phyloP scores from a whole-genome alignment of 78 protist genomes.

The Thecamonas trahens region DNA sequence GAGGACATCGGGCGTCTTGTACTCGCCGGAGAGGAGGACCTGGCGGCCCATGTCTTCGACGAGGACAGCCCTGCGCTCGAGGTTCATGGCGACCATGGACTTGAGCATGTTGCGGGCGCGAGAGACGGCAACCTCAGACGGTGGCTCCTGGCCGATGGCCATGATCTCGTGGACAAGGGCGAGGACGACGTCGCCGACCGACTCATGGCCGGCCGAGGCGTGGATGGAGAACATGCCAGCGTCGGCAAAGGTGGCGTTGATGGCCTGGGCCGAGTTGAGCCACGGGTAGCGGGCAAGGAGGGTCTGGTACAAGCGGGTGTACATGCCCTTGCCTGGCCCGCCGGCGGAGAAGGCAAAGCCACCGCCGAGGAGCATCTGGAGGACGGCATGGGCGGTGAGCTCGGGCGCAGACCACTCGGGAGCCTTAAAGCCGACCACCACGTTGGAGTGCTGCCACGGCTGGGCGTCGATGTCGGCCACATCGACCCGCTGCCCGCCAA shows the following conservation, averaged over 20 bases:
- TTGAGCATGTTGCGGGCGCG: slow-evolving; percentile 38
- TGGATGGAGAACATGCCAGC: slow-evolving; percentile 17
- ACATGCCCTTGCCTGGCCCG: slow-evolving; percentile 59
- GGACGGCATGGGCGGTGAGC: slow-evolving; percentile 10
- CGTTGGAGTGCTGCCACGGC: slow-evolving; percentile 5
- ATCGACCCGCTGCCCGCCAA: background rate
- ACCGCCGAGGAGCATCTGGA: slow-evolving; percentile 38
- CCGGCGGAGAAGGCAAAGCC: slow-evolving; percentile 40
- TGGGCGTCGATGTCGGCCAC: background rate
- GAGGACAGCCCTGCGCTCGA: slow-evolving; percentile 30
- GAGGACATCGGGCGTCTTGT: slow-evolving; percentile 26
- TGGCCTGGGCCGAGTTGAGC: slow-evolving; percentile 10
- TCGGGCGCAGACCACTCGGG: slow-evolving; percentile 1
- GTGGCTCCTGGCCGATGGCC: background rate
- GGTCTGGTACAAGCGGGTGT: slow-evolving; percentile 18
- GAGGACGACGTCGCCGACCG: background rate
- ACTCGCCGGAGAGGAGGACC: background rate
- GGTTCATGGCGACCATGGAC: slow-evolving; percentile 18
- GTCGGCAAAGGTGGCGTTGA: slow-evolving; percentile 6
- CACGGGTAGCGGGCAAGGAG: slow-evolving; percentile 7
- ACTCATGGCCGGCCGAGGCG: slow-evolving; percentile 11
- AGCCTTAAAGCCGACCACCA: slow-evolving; percentile 6
- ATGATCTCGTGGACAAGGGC: slow-evolving; percentile 10
- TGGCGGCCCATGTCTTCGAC: slow-evolving; percentile 44
- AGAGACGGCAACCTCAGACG: background rate